Base-by-base conservation (phyloP, 2,329 filamentous ascomycete species). In the Penicillium sp. region DNA sequence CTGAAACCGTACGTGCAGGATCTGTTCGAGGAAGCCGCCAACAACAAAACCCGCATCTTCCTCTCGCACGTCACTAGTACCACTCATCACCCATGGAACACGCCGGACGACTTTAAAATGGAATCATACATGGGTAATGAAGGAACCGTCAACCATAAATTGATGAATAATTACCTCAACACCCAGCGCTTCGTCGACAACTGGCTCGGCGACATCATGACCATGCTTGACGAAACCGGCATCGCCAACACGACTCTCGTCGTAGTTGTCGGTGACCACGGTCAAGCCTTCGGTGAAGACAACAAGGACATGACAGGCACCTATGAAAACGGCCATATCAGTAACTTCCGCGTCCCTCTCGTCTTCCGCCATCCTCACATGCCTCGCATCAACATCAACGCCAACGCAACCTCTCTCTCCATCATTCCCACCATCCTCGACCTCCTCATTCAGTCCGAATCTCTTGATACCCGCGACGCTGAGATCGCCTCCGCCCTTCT, bases 401-500 rank as follows among this genome's bases (percentile, higher is more conserved):
- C 70, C 36, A 75, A 75, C 51, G 74, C 71, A 16, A 76, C 75
- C 3, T 69, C 72, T 2, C 67, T 77, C 45, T 67, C 72, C 18
- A 76, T 78, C 49, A 54, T 79, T 28, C 76, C 76, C 4, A 78
- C 76, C 2, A 68, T 79, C 42, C 70, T 79, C 18, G 76, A 79
- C 56, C 69, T 78, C 12, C 68, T 78, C 23, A 60, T 75, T 16
- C 66, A 71, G 48, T 73, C 72, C 28, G 61, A 68, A 18, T 77
- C 75, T 1, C 61, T 79, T 9, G 65, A 74, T 49, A 47, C 55
- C 1, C 59, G 59, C 13, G 74, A 74, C 42, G 60, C 62, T 1
- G 56, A 58, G 2, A 70, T 72, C 8, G 75, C 74, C 16, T 64
- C 66, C 4, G 66, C 72, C 18, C 58, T 79, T 2, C 62, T 76